Conservation (phyloP, 2,329 filamentous ascomycete genomes). For the Trichophaea hybrida region DNA sequence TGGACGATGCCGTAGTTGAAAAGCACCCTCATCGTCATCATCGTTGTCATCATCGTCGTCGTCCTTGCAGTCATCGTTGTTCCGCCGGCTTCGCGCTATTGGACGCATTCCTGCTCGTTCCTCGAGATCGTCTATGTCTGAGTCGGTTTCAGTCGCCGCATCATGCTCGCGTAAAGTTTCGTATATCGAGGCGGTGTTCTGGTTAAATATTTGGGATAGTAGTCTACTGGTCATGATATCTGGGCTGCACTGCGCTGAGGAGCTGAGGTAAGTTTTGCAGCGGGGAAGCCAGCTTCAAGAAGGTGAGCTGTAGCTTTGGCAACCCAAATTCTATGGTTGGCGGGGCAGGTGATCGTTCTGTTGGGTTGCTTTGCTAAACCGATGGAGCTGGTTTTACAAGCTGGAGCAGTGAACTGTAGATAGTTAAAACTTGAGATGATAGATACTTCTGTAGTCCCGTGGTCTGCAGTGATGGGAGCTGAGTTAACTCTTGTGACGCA, state of each 20-base stretch:
- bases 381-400: too few relatives aligned
- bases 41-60: constrained; percentile 9
- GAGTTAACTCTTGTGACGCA: too few relatives aligned
- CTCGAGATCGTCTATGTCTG: constrained; percentile 21
- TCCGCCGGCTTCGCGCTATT: background rate
- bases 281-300: too few relatives aligned
- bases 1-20: constrained; percentile 14
- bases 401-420: too few relatives aligned
- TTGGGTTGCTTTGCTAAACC: too few relatives aligned
- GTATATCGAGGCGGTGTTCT: constrained; percentile 26
- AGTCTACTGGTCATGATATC: constrained; percentile 13
- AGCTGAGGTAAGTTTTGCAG: too few relatives aligned
- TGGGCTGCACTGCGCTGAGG: background rate
- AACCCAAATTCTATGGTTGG: too few relatives aligned
- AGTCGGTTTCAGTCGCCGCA: constrained; percentile 21
- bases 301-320: too few relatives aligned
- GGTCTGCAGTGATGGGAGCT: too few relatives aligned
- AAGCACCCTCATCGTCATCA: constrained; percentile 9
- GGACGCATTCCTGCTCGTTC: constrained; percentile 19
- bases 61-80: constrained; percentile 10
- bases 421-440: too few relatives aligned
- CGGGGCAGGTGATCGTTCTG: too few relatives aligned
- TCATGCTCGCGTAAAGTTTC: constrained; percentile 27
- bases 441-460: too few relatives aligned
- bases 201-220: constrained; percentile 21